These are phyloP conservation scores for Amanita thiersii DNA, from an alignment of 768 basidiomycete genomes.

Conservation along the genomic window DNA sequence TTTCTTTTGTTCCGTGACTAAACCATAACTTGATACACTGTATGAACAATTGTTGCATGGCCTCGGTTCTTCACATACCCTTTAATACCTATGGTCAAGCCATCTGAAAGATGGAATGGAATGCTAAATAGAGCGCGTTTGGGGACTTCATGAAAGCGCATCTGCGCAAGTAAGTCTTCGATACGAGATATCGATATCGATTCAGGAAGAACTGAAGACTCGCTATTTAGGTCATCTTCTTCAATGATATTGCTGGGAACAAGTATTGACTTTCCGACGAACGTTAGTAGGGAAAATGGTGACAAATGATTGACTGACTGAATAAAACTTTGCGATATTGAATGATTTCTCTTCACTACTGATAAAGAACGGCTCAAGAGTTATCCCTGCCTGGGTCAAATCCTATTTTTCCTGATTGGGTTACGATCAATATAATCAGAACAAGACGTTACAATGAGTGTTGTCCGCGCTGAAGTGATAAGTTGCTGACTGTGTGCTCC, in stretches of 20 bases:
- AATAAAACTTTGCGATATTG: constrained; percentile 69
- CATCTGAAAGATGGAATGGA: constrained; percentile 71
- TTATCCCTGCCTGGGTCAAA: constrained; percentile 68
- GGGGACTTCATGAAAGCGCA: constrained; percentile 74
- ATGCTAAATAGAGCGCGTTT: constrained; percentile 80
- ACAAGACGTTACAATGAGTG: constrained; percentile 44
- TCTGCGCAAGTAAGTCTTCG: constrained; percentile 70
- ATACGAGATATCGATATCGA: constrained; percentile 73
- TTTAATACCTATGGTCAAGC: constrained; percentile 72
- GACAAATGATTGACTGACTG: constrained; percentile 34
- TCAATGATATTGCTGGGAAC: constrained; percentile 43
- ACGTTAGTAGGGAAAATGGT: background rate
- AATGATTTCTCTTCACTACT: constrained; percentile 60
- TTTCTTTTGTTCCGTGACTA: constrained; percentile 85
- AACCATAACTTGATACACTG: constrained; percentile 42
- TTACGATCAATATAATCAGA: background rate
- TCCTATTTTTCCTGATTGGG: constrained; percentile 43
- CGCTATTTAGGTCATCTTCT: constrained; percentile 39
- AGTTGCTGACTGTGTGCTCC: constrained; percentile 50
- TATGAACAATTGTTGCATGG: background rate
- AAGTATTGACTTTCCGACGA: constrained; percentile 45
- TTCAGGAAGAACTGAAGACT: constrained; percentile 45
- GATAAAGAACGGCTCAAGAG: constrained; percentile 87
- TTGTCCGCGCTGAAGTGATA: constrained; percentile 62
- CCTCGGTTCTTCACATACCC: constrained; percentile 39